Conservation (phyloP, 2,329 filamentous ascomycete species). For the Mariannaea elegans region DNA sequence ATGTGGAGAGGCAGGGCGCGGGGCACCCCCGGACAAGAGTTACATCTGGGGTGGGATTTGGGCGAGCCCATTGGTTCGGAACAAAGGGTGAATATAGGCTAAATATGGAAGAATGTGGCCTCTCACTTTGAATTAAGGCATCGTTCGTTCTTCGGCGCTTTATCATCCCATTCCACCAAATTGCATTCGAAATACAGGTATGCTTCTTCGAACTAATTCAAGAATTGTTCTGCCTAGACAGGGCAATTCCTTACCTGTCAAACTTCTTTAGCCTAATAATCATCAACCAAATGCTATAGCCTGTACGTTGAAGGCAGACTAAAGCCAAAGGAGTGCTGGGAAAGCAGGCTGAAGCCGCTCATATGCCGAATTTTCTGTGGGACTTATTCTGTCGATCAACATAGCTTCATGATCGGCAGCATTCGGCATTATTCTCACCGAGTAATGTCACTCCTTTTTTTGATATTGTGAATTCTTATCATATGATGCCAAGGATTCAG, state of each 20-base stretch:
- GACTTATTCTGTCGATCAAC: not conserved
- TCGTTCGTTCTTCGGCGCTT: not conserved
- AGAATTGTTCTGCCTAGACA: too few relatives aligned
- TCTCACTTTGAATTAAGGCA: not conserved
- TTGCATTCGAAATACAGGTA: not conserved
- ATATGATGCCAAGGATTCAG: conserved; percentile 8
- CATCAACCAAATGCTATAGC: not conserved
- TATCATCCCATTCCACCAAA: not conserved
- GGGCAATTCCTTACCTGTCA: too few relatives aligned
- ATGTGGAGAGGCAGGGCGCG: too few relatives aligned
- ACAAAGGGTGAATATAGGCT: not conserved
- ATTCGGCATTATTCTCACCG: not conserved
- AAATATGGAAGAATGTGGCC: not conserved
- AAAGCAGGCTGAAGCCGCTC: not conserved
- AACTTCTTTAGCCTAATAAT: conserved; percentile 1
- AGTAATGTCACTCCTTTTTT: not conserved
- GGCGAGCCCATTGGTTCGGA: not conserved
- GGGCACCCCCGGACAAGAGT: not conserved
- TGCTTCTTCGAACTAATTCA: too few relatives aligned
- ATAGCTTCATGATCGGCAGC: not conserved
- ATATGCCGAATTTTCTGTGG: not conserved
- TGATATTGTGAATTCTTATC: not conserved
- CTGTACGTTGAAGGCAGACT: not conserved
- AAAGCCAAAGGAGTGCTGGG: not conserved
- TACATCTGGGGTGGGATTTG: not conserved